Base-by-base conservation (phyloP, 768 basidiomycete species). In the Auricularia sp. region DNA sequence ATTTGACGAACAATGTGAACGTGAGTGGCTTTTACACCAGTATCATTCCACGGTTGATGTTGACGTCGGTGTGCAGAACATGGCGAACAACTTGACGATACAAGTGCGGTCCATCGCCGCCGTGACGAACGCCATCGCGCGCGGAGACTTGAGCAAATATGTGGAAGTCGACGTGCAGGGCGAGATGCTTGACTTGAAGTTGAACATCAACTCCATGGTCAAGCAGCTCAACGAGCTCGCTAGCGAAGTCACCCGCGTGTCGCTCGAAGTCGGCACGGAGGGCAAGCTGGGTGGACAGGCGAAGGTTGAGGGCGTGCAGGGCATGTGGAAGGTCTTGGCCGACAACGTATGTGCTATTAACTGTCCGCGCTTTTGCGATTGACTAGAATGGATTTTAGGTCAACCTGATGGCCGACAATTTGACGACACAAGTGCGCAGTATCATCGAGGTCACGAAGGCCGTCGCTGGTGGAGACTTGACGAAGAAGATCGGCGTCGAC, bases 361-460 rank as follows among this genome's bases (percentile, higher is more conserved):
- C 8, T 0, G 0, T 14, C 34, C 23, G 5, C 11, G 1, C 33
- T 3, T 14, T 14, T 29, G 34, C 8, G 23, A 6, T 33, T 14
- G 23, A 14, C 23, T 21, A 23, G 14, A 18, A 29, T 59, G 36
- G 56, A 18, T 44, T 14, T 16, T 36, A 66, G 65, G 62, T 62
- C 34, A 64, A 67, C 36, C 11, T 64, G 35, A 64, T 65, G 63
- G 66, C 70, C 59, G 67, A 88, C 83, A 94, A 94, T 70, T 74
- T 93, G 72, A 94, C 91, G 61, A 88, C 90, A 67, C 91, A 94
- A 81, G 93, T 94, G 67, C 87, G 96, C 64, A 90, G 89, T 61
- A 94, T 94, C 70, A 91, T 93, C 1, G 83, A 90, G 69, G 96
- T 98, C 47, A 98, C 96, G 23, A 95, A 93, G 74, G 96, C 95